phyloP scores from a whole-genome alignment of 1,284 basidiomycete genomes.

The Coniophora puteana region DNA sequence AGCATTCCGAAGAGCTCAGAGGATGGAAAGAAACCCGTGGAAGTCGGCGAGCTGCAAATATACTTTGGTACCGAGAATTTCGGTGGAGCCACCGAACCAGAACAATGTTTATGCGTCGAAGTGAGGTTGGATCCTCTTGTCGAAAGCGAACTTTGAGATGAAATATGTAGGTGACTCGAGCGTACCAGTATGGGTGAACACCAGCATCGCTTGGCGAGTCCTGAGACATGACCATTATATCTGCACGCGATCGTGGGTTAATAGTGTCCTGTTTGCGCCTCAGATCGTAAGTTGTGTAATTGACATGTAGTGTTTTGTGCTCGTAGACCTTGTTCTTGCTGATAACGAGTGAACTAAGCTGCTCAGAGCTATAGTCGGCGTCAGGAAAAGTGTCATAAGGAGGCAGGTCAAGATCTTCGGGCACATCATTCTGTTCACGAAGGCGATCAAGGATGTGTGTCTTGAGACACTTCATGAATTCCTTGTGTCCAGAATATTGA shows the following conservation, averaged over 20 bases:
- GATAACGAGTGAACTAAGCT: constrained; percentile 14
- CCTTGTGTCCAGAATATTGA: too few relatives aligned
- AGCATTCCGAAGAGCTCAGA: constrained; percentile 14
- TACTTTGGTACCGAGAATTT: constrained; percentile 1
- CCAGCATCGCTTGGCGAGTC: constrained; percentile 4
- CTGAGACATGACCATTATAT: constrained; percentile 8
- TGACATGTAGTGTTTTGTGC: too few relatives aligned
- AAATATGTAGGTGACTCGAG: neutral
- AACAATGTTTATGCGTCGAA: constrained; percentile 4
- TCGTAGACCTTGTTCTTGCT: constrained; percentile 10
- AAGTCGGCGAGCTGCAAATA: constrained; percentile 9
- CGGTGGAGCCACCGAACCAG: constrained; percentile 12
- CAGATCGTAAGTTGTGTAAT: constrained; percentile 25
- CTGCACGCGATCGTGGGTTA: constrained; percentile 11
- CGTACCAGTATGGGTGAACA: constrained; percentile 1
- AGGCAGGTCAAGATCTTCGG: too few relatives aligned
- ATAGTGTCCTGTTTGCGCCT: constrained; percentile 18
- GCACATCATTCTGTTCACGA: constrained; percentile 18
- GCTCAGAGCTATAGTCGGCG: constrained; percentile 22
- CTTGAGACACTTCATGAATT: constrained; percentile 23
- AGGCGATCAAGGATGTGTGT: constrained; percentile 25
- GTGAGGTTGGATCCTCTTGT: too few relatives aligned
- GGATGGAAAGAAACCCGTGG: constrained; percentile 17
- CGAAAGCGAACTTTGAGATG: too few relatives aligned
- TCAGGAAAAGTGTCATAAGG: too few relatives aligned